Percentiles rank a stretch among this genome's conserved stretches.
Evolutionary conservation across 495 filamentous ascomycete genomes (phyloP).

Genomic region (Aspergillus affinis): DNA sequence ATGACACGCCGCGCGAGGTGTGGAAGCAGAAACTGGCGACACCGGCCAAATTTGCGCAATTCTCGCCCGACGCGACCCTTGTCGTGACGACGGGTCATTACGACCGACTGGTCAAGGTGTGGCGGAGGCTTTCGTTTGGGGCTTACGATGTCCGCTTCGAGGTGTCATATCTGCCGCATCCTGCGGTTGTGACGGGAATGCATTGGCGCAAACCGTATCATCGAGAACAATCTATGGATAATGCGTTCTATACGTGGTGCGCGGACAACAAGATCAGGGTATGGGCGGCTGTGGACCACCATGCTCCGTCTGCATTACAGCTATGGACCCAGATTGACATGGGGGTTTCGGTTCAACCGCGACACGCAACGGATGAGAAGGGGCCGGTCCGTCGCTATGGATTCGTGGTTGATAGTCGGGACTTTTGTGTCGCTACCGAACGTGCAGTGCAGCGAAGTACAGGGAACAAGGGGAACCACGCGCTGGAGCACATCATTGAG

Average conservation of each 20-base stretch:
- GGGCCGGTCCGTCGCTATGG: constrained; percentile 59
- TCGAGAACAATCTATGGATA: constrained; percentile 75
- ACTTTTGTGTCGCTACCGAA: constrained; percentile 76
- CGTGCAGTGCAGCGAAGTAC: constrained; percentile 64
- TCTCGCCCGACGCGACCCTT: constrained; percentile 82
- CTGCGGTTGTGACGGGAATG: constrained; percentile 71
- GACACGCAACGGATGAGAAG: constrained; percentile 34
- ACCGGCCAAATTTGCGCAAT: constrained; percentile 70
- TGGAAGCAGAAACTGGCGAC: constrained; percentile 77
- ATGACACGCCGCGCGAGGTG: constrained; percentile 48
- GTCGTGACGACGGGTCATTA: constrained; percentile 79
- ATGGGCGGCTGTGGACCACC: constrained; percentile 76
- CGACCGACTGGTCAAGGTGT: constrained; percentile 88
- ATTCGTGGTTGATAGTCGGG: constrained; percentile 81
- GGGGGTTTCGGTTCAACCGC: constrained; percentile 65
- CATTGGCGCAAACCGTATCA: constrained; percentile 81
- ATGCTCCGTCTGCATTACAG: constrained; percentile 68
- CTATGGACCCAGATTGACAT: constrained; percentile 86
- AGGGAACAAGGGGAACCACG: constrained; percentile 62
- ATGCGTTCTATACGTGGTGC: constrained; percentile 91
- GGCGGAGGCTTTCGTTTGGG: constrained; percentile 85
- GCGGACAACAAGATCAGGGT: constrained; percentile 79
- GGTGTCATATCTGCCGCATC: constrained; percentile 85
- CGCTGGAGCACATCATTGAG: constrained; percentile 80
- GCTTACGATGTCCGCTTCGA: constrained; percentile 84